Conservation (phyloP, 169 alveolate species). For the Plasmodium knowlesi region DNA sequence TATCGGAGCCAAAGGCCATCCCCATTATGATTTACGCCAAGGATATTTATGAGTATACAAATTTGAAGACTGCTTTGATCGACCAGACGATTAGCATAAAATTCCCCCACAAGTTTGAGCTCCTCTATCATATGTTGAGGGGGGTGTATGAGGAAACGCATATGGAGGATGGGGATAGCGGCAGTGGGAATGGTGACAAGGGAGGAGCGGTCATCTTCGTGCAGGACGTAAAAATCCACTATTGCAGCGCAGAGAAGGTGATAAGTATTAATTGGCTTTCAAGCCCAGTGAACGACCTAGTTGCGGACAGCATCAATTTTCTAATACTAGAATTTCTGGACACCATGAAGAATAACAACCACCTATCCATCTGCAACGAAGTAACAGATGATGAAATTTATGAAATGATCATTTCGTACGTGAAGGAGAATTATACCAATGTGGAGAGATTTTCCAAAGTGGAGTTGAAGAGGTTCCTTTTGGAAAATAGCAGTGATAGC, state of each 20-base stretch:
- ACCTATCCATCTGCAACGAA: neutral
- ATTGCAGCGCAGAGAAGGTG: conserved; percentile 25
- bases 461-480: conserved; percentile 3
- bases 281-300: conserved; percentile 83
- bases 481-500: neutral
- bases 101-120: conserved; percentile 75
- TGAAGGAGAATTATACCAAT: conserved; percentile 54
- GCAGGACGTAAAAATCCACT: conserved; percentile 31
- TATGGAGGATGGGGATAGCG: conserved; percentile 30
- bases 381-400: conserved; percentile 22
- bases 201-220: conserved; percentile 14
- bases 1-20: conserved; percentile 55
- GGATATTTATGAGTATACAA: conserved; percentile 78
- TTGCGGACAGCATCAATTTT: conserved; percentile 85
- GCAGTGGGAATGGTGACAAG: neutral
- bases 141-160: conserved; percentile 79
- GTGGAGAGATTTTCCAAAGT: conserved; percentile 56
- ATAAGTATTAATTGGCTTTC: conserved; percentile 73
- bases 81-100: conserved; percentile 79
- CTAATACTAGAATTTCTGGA: conserved; percentile 77
- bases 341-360: conserved; percentile 6
- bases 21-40: conserved; percentile 77
- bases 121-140: conserved; percentile 65
- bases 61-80: conserved; percentile 75
- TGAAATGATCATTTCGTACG: conserved; percentile 54